A percentile compares a stretch with the other conserved stretches of the same genome.
Evolutionary conservation across 2,329 filamentous ascomycete genomes (phyloP).

Genomic region (Exophiala aquamarina): DNA sequence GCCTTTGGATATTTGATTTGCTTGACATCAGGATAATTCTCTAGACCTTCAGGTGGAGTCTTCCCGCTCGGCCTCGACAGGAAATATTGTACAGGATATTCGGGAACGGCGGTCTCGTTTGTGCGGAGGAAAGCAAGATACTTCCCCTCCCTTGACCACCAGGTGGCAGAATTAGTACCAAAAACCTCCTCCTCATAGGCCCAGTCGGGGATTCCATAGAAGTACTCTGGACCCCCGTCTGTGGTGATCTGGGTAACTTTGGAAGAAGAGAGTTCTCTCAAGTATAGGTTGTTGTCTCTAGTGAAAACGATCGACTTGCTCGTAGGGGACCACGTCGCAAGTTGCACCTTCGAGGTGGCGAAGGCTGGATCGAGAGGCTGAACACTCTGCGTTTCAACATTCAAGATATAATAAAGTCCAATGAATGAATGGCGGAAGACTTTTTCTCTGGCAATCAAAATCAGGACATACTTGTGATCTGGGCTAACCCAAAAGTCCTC

Average conservation of each 20-base stretch:
- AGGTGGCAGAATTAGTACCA: constrained; percentile 75
- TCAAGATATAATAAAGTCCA: constrained; percentile 85
- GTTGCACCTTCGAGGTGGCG: constrained; percentile 67
- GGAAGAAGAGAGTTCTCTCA: constrained; percentile 65
- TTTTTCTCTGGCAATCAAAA: constrained; percentile 69
- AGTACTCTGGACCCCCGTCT: constrained; percentile 84
- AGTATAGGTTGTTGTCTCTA: constrained; percentile 82
- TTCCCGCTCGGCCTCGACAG: constrained; percentile 79
- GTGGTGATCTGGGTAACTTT: constrained; percentile 72
- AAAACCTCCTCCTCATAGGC: constrained; percentile 92
- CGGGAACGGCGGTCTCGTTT: constrained; percentile 87
- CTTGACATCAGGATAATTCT: constrained; percentile 85
- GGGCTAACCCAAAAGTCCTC: constrained; percentile 71
- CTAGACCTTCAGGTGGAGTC: constrained; percentile 66
- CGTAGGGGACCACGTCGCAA: constrained; percentile 85
- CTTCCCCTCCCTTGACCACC: constrained; percentile 91
- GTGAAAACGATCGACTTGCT: constrained; percentile 90
- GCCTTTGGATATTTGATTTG: constrained; percentile 98
- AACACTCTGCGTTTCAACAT: constrained; percentile 75
- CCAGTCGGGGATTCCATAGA: constrained; percentile 97
- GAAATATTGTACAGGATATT: constrained; percentile 93
- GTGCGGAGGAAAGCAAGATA: constrained; percentile 90
- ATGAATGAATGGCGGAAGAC: constrained; percentile 92
- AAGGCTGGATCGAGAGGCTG: constrained; percentile 74
- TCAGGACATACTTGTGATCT: constrained; percentile 80